Conservation (phyloP, 83 land plant genomes). For the Diphasiastrum complanatum region DNA sequence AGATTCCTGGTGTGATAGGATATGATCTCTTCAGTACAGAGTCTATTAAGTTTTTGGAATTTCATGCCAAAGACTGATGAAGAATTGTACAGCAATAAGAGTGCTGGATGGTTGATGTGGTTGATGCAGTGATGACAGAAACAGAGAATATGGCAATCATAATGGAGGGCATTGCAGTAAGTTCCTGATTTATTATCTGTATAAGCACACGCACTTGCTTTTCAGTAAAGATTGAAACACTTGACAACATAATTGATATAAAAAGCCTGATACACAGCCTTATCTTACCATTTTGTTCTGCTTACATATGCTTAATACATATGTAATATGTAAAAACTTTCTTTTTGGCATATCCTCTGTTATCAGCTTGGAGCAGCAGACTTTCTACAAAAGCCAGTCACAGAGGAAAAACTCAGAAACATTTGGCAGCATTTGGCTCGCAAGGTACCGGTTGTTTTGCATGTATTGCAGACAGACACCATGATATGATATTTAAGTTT, state of each 20-base stretch:
- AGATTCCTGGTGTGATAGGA: too few relatives aligned
- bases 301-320: not conserved
- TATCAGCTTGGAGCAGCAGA: conserved; percentile 67
- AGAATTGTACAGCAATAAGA: not conserved
- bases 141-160: conserved; percentile 46
- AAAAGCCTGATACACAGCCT: not conserved
- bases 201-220: not conserved
- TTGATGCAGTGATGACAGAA: conserved; percentile 49
- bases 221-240: too few relatives aligned
- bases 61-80: too few relatives aligned
- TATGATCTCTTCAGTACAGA: too few relatives aligned
- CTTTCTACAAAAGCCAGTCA: conserved; percentile 58
- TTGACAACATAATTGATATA: too few relatives aligned
- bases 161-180: conserved; percentile 71
- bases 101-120: conserved; percentile 1
- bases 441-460: conserved; percentile 36
- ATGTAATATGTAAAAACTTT: not conserved
- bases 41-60: too few relatives aligned
- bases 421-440: conserved; percentile 79
- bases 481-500: too few relatives aligned
- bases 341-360: not conserved
- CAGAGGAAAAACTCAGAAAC: conserved; percentile 60
- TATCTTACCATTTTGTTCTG: not conserved
- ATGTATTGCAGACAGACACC: not conserved
- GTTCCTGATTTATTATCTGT: not conserved